These are phyloP conservation scores for Stephania yunnanensis DNA, from an alignment of 164 flowering plant genomes.

Conservation along the genomic window DNA sequence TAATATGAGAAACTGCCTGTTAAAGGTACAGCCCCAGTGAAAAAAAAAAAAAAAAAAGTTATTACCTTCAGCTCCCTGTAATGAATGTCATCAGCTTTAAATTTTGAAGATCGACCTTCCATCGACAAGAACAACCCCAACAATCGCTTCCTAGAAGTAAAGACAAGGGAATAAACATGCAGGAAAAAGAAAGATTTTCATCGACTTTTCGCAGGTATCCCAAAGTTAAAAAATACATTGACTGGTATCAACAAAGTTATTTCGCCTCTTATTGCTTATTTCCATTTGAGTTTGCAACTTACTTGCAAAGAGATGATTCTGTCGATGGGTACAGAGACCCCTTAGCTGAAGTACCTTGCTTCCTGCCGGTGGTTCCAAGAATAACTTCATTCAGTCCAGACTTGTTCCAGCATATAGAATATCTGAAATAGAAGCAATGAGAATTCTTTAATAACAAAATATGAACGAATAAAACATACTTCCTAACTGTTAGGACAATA, in stretches of 20 bases:
- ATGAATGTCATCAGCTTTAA: slow-evolving; percentile 23
- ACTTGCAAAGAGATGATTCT: slow-evolving; percentile 89
- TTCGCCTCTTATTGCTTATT: no score
- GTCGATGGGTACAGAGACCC: slow-evolving; percentile 74
- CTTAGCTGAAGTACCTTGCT: slow-evolving; percentile 93
- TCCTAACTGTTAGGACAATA: neutral
- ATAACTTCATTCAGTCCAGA: slow-evolving; percentile 85
- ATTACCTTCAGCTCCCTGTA: slow-evolving; percentile 74
- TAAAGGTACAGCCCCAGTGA: neutral
- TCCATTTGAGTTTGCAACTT: slow-evolving; percentile 13
- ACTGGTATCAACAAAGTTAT: no score
- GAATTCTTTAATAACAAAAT: neutral
- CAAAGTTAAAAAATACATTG: neutral
- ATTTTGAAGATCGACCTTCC: slow-evolving; percentile 16
- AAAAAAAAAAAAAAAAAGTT: neutral
- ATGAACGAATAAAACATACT: neutral
- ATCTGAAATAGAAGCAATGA: slow-evolving; percentile 36
- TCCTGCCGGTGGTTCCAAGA: slow-evolving; percentile 98
- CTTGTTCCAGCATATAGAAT: slow-evolving; percentile 88
- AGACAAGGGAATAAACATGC: neutral
- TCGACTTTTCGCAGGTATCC: neutral
- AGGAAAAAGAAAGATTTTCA: neutral
- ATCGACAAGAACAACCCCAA: slow-evolving; percentile 49
- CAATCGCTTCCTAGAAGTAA: slow-evolving; percentile 50
- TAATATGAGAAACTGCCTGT: no score